phyloP scores from a whole-genome alignment of 768 basidiomycete species.

The Candolleomyces eurysporus region DNA sequence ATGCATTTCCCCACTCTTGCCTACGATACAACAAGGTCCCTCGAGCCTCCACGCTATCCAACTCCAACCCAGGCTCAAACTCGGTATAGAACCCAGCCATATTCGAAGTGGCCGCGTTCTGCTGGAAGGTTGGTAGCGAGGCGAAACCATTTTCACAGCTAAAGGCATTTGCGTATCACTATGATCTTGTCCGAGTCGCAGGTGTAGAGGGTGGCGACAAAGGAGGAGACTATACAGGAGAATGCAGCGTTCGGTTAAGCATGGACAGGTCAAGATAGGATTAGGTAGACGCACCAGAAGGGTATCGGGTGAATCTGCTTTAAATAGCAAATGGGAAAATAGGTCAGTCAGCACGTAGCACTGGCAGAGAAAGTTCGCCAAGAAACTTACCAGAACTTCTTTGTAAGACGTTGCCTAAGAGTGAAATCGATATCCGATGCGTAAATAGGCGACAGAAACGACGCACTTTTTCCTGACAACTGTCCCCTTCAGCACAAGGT shows the following conservation, averaged over 20 bases:
- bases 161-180: slow-evolving; percentile 72
- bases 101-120: too few species aligned
- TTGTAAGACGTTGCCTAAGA: slow-evolving; percentile 72
- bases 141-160: too few species aligned
- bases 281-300: slow-evolving; percentile 32
- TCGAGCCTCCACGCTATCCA: too few species aligned
- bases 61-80: too few species aligned
- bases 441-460: background rate
- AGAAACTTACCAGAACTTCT: slow-evolving; percentile 65
- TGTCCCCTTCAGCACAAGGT: slow-evolving; percentile 83
- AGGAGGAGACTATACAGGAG: slow-evolving; percentile 51
- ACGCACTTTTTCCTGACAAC: slow-evolving; percentile 82
- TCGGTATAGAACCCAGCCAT: too few species aligned
- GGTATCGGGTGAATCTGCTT: slow-evolving; percentile 67
- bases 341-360: background rate
- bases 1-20: too few species aligned
- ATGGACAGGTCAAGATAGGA: too few species aligned
- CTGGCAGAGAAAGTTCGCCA: background rate
- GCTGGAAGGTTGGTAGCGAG: too few species aligned
- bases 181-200: slow-evolving; percentile 72
- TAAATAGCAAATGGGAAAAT: background rate
- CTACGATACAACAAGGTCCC: too few species aligned
- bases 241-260: too few species aligned
- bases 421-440: slow-evolving; percentile 11
- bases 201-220: slow-evolving; percentile 78